Evolutionary conservation across 148 eudicot species (phyloP), one percentile per base, ranked within the genome.

Genomic region (Camellia lanceoleosa): DNA sequence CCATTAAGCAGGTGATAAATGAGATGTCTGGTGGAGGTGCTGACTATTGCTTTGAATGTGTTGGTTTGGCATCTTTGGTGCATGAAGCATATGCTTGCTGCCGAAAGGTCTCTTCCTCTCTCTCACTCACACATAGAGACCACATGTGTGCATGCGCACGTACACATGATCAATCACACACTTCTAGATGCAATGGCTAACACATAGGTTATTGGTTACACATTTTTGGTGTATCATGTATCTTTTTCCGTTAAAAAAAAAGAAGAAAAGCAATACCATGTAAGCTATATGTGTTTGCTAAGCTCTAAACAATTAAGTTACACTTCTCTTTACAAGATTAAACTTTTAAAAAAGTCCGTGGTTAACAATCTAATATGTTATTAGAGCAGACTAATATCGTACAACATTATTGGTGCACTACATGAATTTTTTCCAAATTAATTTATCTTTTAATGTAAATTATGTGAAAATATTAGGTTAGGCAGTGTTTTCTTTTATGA

Each of bases 21-120:
- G 89, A 93, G 81, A 89, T 95, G 93, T 93, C 99, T 52, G 87
- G 74, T 73, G 99, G 99, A 7, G 97, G 97, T 58, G 97, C 99
- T 63, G 99, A 95, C 72, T 93, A 89, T 73, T 92, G 99, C 86
- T 92, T 95, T 52, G 99, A 95, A 83, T 93, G 99, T 68, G 97
- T 95, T 72, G 99, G 97, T 62, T 72, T 83, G 87, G 60, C 93
- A 68, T 88, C 94, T 46, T 80, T 95, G 80, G 97, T 95, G 4
- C 87, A 90, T 38, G 99, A 95, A 87, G 97, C 99, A 71, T 93
- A 51, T 79, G 94, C 97, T 75, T 77, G 88, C 80, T 88, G 97
- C 76, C 80, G 97, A 80, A 87, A 92, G 97, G 99, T 93, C 11
- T 68, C 49, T 51, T 41, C 20, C 66, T 59, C 71, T 77, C 65